Conservation (phyloP, 371 early-diverging fungal species). For the Mucor mucedo region DNA sequence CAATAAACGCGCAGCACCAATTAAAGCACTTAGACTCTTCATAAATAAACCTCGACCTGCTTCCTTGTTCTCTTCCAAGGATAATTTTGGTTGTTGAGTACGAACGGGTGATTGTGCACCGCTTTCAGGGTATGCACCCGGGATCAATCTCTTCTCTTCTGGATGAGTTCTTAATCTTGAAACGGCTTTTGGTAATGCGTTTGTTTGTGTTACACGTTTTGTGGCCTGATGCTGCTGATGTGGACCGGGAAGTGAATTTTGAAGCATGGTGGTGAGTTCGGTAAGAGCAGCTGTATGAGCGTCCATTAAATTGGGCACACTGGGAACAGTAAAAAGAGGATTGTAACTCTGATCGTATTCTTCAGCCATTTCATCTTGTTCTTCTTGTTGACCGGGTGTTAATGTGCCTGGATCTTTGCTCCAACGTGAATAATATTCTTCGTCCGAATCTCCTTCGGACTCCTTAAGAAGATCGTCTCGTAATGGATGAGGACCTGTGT, state of each 20-base stretch:
- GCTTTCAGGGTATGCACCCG: slow-evolving; percentile 47
- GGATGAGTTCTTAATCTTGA: slow-evolving; percentile 14
- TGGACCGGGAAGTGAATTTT: slow-evolving; percentile 36
- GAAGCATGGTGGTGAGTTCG: slow-evolving; percentile 49
- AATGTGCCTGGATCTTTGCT: slow-evolving; percentile 49
- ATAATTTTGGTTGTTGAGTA: not conserved
- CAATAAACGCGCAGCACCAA: slow-evolving; percentile 41
- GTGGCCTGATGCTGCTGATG: not conserved
- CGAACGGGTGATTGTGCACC: slow-evolving; percentile 25
- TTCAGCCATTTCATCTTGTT: slow-evolving; percentile 35
- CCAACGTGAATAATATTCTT: slow-evolving; percentile 51
- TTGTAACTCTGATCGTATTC: slow-evolving; percentile 55
- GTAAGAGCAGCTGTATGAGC: slow-evolving; percentile 44
- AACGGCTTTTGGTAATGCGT: slow-evolving; percentile 44
- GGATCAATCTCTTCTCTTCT: slow-evolving; percentile 12
- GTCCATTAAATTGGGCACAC: slow-evolving; percentile 56
- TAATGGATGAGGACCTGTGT: slow-evolving; percentile 1
- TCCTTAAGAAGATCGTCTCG: slow-evolving; percentile 10
- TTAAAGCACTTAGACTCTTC: slow-evolving; percentile 43
- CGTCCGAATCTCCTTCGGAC: slow-evolving; percentile 37
- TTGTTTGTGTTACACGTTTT: slow-evolving; percentile 22
- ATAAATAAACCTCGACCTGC: slow-evolving; percentile 40
- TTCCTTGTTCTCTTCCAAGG: slow-evolving; percentile 23
- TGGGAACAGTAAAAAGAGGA: slow-evolving; percentile 57
- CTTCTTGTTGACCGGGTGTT: slow-evolving; percentile 37